Evolutionary conservation across 257 asterid species (phyloP), one percentile per base, ranked within the genome.

Genomic region (Solanum pinnatisectum): DNA sequence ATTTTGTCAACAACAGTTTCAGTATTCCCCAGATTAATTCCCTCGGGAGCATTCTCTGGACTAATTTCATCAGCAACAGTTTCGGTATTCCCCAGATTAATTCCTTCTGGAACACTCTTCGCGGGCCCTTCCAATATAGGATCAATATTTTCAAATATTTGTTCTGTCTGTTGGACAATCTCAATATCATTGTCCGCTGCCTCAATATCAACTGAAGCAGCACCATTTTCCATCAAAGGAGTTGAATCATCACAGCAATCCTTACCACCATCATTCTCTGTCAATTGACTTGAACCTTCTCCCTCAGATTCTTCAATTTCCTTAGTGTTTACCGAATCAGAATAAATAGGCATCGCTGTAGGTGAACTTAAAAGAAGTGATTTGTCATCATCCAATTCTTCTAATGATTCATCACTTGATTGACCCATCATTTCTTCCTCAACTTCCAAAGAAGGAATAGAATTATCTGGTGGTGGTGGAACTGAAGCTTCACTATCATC

Each of bases 401-500:
- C 76, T 32, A 71, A 39, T 25, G 87, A 67, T 25, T 13, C 13
- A 52, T 85, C 87, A 63, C 32, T 85, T 18, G 65, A 25, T 85
- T 67, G 79, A 39, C 13, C 40, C 37, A 27, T 85, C 3, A 39
- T 82, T 81, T 78, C 81, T 49, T 78, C 92, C 40, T 44, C 32
- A 59, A 68, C 27, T 72, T 90, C 92, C 65, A 39, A 46, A 33
- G 86, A 60, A 42, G 72, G 71, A 86, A 30, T 77, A 60, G 18
- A 20, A 87, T 72, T 88, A 35, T 85, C 82, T 25, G 65, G 37
- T 44, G 40, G 59, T 44, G 63, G 40, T 67, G 81, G 8, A 85
- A 85, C 6, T 86, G 63, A 89, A 86, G 35, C 71, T 87, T 87
- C 91, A 88, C 87, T 83, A 60, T 44, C 89, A 79, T 73, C 67